Evolutionary conservation across 2,329 filamentous ascomycete species (phyloP).

Genomic region (Leptographium galeiforme): DNA sequence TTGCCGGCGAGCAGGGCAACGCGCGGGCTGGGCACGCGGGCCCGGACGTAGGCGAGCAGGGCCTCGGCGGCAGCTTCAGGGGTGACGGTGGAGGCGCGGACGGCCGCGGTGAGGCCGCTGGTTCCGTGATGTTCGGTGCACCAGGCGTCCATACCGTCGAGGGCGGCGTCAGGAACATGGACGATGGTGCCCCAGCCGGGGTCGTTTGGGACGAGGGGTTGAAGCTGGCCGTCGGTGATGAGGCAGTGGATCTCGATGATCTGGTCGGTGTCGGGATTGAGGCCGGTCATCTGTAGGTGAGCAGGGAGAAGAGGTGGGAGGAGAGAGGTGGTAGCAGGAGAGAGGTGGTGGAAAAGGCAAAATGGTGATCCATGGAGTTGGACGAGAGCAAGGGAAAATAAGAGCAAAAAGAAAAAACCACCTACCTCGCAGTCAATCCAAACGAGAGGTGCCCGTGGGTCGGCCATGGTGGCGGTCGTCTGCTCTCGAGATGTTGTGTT

Average conservation of each 20-base stretch:
- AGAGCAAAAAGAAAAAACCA: not conserved
- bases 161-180: conserved; percentile 54
- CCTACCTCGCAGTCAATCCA: conserved; percentile 12
- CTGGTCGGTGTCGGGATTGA: conserved; percentile 63
- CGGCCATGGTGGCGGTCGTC: not conserved
- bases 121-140: conserved; percentile 66
- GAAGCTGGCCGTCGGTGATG: conserved; percentile 67
- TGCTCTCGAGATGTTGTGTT: no score
- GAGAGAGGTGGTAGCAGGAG: not conserved
- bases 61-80: conserved; percentile 57
- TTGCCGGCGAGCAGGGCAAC: conserved; percentile 76
- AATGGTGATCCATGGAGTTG: no score
- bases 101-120: conserved; percentile 69
- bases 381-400: not conserved
- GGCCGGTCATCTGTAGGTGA: conserved; percentile 73
- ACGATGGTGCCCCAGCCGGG: conserved; percentile 70
- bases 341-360: not conserved
- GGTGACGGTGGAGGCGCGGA: conserved; percentile 59
- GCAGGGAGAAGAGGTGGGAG: no score
- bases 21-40: conserved; percentile 51
- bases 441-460: conserved; percentile 5
- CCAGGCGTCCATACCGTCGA: conserved; percentile 80
- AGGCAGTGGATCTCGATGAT: conserved; percentile 90
- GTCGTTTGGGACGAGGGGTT: conserved; percentile 46
- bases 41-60: conserved; percentile 66